A percentile compares a stretch with the other conserved stretches of the same genome.
Conservation (phyloP, 768 basidiomycete genomes). For the Mycena chlorophos region DNA sequence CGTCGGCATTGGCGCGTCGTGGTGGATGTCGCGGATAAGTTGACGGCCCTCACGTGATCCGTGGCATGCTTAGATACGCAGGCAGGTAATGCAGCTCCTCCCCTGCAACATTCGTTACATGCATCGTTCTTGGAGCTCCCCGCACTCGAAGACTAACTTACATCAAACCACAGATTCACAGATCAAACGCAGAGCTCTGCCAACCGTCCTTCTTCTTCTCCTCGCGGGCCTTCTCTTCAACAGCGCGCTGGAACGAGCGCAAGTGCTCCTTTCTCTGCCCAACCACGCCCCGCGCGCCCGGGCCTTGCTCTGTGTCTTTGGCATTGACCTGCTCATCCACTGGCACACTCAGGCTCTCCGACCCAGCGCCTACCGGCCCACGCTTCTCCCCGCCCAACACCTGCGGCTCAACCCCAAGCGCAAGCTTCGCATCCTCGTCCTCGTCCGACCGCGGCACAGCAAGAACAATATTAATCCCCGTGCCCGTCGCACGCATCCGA, state of each 20-base stretch:
- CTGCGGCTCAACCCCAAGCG: conserved; percentile 75
- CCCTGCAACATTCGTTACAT: no score
- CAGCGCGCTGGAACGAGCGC: conserved; percentile 44
- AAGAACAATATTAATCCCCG: no score
- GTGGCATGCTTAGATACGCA: no score
- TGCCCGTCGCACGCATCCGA: conserved; percentile 62
- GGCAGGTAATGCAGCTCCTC: no score
- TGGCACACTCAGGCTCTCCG: conserved; percentile 15
- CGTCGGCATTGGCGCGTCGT: no score
- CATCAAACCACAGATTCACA: no score
- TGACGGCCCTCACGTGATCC: no score
- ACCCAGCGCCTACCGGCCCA: conserved; percentile 58
- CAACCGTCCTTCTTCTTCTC: conserved; percentile 46
- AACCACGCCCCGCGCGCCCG: conserved; percentile 28
- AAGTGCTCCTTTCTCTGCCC: conserved; percentile 39
- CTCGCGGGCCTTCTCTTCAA: conserved; percentile 39
- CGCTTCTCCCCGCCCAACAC: conserved; percentile 66
- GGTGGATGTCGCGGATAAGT: no score
- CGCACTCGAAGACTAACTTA: no score
- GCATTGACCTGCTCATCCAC: conserved; percentile 9
- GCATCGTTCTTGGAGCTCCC: no score
- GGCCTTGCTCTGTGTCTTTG: conserved; percentile 23
- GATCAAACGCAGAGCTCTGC: conserved; percentile 52
- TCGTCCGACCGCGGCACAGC: conserved; percentile 47
- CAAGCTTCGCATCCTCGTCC: conserved; percentile 24